Evolutionary conservation across 2,329 filamentous ascomycete genomes (phyloP).

Genomic region (Sarocladiaceae sp.): DNA sequence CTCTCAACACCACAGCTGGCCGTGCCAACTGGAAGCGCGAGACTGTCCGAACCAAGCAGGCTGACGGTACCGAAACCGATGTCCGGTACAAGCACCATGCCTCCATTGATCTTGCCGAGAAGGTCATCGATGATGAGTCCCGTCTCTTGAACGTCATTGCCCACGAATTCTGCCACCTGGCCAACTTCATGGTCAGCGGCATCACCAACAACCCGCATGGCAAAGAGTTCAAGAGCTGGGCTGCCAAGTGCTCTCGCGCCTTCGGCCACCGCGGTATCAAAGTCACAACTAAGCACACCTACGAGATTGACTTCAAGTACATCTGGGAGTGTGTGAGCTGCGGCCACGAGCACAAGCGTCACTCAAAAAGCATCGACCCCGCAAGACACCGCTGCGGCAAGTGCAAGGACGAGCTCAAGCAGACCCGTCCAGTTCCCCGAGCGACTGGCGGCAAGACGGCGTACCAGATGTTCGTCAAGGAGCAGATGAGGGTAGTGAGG

Average conservation of each 20-base stretch:
- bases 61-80: slow-evolving; percentile 19
- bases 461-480: slow-evolving; percentile 54
- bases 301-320: slow-evolving; percentile 89
- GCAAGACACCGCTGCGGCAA: slow-evolving; percentile 64
- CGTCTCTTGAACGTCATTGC: slow-evolving; percentile 85
- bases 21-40: slow-evolving; percentile 67
- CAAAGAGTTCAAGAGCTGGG: slow-evolving; percentile 75
- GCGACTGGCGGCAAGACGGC: slow-evolving; percentile 22
- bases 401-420: slow-evolving; percentile 66
- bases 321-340: slow-evolving; percentile 74
- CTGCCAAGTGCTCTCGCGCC: slow-evolving; percentile 42
- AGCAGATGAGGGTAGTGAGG: slow-evolving; percentile 58
- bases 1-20: slow-evolving; percentile 73
- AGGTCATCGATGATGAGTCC: slow-evolving; percentile 73
- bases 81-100: slow-evolving; percentile 52
- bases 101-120: slow-evolving; percentile 80
- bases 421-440: slow-evolving; percentile 73
- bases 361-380: slow-evolving; percentile 79
- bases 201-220: slow-evolving; percentile 75
- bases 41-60: slow-evolving; percentile 32
- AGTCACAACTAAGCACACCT: slow-evolving; percentile 85
- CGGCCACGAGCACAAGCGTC: slow-evolving; percentile 67
- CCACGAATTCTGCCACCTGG: slow-evolving; percentile 92
- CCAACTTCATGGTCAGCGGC: slow-evolving; percentile 81
- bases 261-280: slow-evolving; percentile 60